phyloP scores from a whole-genome alignment of 345 rosid species.

The Aethionema arabicum region DNA sequence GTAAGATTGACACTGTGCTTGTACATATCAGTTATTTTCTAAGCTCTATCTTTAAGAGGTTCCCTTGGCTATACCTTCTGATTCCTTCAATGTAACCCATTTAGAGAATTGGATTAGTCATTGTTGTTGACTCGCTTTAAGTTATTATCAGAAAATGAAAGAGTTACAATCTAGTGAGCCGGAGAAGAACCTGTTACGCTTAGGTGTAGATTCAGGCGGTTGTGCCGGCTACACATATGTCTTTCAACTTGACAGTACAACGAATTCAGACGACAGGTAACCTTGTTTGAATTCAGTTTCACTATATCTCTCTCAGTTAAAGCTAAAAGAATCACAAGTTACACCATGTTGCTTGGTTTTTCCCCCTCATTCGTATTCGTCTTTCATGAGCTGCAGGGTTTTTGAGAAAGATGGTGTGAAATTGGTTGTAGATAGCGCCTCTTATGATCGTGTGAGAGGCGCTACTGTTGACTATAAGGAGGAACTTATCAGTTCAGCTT shows the following conservation, averaged over 20 bases:
- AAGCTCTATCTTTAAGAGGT: background rate
- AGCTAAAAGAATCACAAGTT: background rate
- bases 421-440: slow-evolving; percentile 59
- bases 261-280: slow-evolving; percentile 68
- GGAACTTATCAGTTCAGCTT: slow-evolving; percentile 80
- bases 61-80: background rate
- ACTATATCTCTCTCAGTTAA: background rate
- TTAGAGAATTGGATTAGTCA: background rate
- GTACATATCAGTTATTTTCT: background rate
- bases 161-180: slow-evolving; percentile 58
- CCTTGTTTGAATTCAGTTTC: background rate
- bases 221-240: slow-evolving; percentile 83
- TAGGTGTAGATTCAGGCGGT: slow-evolving; percentile 81
- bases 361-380: background rate
- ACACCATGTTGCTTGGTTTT: background rate
- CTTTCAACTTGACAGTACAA: slow-evolving; percentile 57
- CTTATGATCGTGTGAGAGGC: slow-evolving; percentile 79
- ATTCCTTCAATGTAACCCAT: background rate
- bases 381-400: slow-evolving; percentile 39
- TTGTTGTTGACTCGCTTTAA: slow-evolving; percentile 5
- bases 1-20: background rate
- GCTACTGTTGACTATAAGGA: slow-evolving; percentile 77
- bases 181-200: slow-evolving; percentile 53
- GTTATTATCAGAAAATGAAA: slow-evolving; percentile 56
- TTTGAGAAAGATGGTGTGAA: slow-evolving; percentile 63